Conservation (phyloP, 2,329 filamentous ascomycete species). For the Calonectria multiphialidica region DNA sequence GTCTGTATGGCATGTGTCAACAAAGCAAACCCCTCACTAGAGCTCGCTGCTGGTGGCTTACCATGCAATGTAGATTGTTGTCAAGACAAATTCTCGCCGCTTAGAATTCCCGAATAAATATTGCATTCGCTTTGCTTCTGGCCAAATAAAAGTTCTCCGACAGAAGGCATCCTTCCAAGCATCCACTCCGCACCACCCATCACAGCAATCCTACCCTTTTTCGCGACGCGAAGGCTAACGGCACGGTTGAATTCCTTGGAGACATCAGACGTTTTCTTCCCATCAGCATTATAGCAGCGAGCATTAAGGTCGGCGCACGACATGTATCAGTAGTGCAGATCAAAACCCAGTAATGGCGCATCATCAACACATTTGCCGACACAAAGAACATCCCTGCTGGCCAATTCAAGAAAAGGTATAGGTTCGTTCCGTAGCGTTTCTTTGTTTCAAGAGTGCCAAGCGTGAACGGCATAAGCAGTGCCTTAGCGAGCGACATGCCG, state of each 20-base stretch:
- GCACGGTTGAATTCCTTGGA: neutral
- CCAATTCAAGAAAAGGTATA: no score
- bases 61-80: no score
- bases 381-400: neutral
- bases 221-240: neutral
- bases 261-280: neutral
- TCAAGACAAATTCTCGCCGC: no score
- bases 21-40: no score
- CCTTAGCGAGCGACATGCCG: neutral
- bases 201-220: neutral
- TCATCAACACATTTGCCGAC: neutral
- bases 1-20: no score
- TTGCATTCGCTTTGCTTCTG: neutral
- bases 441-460: neutral
- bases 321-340: neutral
- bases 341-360: neutral
- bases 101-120: neutral
- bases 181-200: neutral
- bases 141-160: neutral
- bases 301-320: neutral
- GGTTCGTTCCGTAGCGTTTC: neutral
- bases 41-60: no score
- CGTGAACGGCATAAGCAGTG: neutral
- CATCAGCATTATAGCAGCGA: neutral
- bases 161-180: neutral